Base-by-base conservation (phyloP, 371 early-diverging fungal genomes). In the Chytridiales sp. region DNA sequence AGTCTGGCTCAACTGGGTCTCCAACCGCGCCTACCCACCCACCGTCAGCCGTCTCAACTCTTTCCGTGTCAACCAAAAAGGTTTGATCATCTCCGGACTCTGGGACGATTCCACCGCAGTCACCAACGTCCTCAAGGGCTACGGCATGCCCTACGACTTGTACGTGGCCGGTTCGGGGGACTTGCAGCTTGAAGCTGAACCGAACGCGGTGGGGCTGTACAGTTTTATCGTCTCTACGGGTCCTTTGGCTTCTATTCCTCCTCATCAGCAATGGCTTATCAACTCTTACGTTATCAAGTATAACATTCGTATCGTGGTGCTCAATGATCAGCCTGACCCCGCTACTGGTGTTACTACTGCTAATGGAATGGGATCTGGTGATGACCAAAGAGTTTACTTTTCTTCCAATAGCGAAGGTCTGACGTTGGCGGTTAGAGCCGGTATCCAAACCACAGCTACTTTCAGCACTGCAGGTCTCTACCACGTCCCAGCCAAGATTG, bases 1-100 rank as follows among this genome's bases (percentile, higher is more conserved):
- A 43, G 21, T 65, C 24, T 65, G 64, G 64, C 29, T 65, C 42
- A 15, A 42, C n/a, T 65, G 65, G 65, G 64, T n/a, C n/a, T n/a
- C n/a, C n/a, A n/a, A n/a, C n/a, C n/a, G n/a, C n/a, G n/a, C n/a
- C n/a, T n/a, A n/a, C n/a, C n/a, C n/a, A n/a, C n/a, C n/a, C n/a
- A n/a, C n/a, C n/a, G n/a, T n/a, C n/a, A n/a, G n/a, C n/a, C n/a
- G n/a, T n/a, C n/a, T n/a, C n/a, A n/a, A n/a, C n/a, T n/a, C n/a
- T n/a, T n/a, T n/a, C n/a, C n/a, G n/a, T n/a, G n/a, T n/a, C n/a
- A n/a, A n/a, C n/a, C n/a, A n/a, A n/a, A n/a, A n/a, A n/a, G n/a
- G n/a, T n/a, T n/a, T n/a, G n/a, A n/a, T n/a, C n/a, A n/a, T n/a
- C n/a, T n/a, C n/a, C n/a, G n/a, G n/a, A n/a, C n/a, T n/a, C n/a